Evolutionary conservation across 2,329 filamentous ascomycete species (phyloP), one percentile per base, ranked within the genome.

Genomic region (Alternaria atra): DNA sequence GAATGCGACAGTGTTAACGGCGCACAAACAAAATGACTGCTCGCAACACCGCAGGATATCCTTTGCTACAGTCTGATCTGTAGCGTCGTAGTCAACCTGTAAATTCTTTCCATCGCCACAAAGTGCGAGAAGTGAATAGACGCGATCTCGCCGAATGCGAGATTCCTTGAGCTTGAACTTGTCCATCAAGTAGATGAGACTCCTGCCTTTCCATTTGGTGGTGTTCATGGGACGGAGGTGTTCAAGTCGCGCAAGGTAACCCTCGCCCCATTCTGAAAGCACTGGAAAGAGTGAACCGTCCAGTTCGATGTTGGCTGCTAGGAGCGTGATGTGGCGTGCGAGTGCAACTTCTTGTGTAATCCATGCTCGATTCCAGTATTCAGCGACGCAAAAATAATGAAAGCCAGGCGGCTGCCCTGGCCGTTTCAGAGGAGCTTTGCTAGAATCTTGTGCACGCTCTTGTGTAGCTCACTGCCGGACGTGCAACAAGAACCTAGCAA

Each of bases 321-420:
- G 20, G 20, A 52, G 3, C 4, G 20, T 46, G 2, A 17, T n/a
- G 2, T 12, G 6, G 1, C 47, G 40, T 25, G 56, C 40, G 6
- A 59, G 56, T 5, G 27, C 17, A 4, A 54, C 17, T 23, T 59
- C 56, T 25, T 59, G 56, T 5, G 56, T 59, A 7, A 59, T 39
- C 58, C 52, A 60, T 17, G 58, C 52, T 9, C 58, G 52, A 10
- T 8, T 32, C 58, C 56, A 59, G 6, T 60, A 60, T 27, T 56
- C 29, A 23, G 34, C 27, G 7, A 34, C 10, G 52, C 29, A 46
- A 32, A 55, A 39, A 12, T 34, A 7, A 6, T 50, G 8, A 13
- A 52, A 56, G 25, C 27, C 12, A 5, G 2, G 1, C 23, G 8
- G 7, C 17, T 25, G 20, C 2, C 20, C 20, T 20, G 20, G 20